Evolutionary conservation across 176 grass and related monocot species (phyloP), one percentile per base, ranked within the genome.

Genomic region (Oryza australiensis): DNA sequence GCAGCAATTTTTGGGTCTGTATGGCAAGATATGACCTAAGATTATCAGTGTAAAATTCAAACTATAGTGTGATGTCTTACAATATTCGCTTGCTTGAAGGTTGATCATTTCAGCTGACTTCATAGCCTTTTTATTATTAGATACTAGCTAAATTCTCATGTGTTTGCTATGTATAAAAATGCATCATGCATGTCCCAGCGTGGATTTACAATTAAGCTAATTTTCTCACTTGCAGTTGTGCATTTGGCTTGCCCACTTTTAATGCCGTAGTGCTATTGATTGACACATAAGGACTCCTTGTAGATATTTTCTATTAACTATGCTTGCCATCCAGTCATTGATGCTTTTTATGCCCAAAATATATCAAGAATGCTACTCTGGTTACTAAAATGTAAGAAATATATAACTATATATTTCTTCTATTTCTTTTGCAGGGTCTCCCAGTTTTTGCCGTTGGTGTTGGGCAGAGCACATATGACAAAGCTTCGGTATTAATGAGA

Each of bases 371-470:
- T 70, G 26, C 22, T 83, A 57, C 0, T 49, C 2, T 23, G 29
- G 75, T 66, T 62, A 81, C 66, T 81, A 60, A 67, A 23, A 43
- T 33, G 10, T 68, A 33, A 71, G 12, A 65, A 82, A 72, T 65
- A 72, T 73, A 26, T 45, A 41, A 4, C 57, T 74, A 22, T 71
- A 23, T 49, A 13, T 70, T 15, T 65, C 57, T 51, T 64, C 40
- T 82, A 18, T 89, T 26, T 73, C 12, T 34, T 69, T 83, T 45
- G 41, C 85, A 99, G 96, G 96, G 96, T 63, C 93, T 78, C 79
- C 96, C 96, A 66, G 91, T 99, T 84, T 99, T 93, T 92, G 93
- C 82, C 80, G 85, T 99, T 78, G 93, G 96, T 90, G 96, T 90
- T 85, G 96, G 96, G 63, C 91, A 93, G 70, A 99, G 93, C 67